Conservation (phyloP, 306 rosid species). For the Quercus wislizeni region DNA sequence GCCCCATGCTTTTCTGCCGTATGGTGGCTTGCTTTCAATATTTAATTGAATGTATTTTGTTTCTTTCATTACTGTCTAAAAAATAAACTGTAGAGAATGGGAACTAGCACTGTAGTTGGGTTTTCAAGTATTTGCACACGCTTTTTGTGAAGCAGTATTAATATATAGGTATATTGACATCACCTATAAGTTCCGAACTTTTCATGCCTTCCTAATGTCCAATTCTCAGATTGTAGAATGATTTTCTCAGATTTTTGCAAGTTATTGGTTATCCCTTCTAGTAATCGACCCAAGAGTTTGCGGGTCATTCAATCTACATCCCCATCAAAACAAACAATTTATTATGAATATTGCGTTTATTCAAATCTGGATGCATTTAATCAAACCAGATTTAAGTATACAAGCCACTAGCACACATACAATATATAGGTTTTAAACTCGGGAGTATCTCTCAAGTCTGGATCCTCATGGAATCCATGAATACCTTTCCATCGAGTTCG, state of each 20-base stretch:
- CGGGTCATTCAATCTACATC: no score
- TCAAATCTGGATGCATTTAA: background rate
- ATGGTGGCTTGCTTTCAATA: background rate
- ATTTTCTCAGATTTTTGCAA: no score
- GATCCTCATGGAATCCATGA: slow-evolving; percentile 34
- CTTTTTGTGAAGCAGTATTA: no score
- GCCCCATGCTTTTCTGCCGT: background rate
- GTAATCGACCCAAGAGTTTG: background rate
- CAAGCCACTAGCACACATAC: background rate
- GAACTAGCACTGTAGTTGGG: no score
- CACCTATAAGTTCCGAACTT: no score
- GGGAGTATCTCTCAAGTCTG: background rate
- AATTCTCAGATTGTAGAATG: no score
- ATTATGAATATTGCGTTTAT: background rate
- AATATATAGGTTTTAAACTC: background rate
- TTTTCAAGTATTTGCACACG: no score
- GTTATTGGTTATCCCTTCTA: background rate
- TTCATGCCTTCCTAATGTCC: no score
- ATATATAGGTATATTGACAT: no score
- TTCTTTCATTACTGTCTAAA: no score
- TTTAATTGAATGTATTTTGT: background rate
- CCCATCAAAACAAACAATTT: background rate
- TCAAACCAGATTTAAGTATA: background rate
- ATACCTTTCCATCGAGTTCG: slow-evolving; percentile 36
- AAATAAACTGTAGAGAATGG: no score